Percentiles rank a stretch among this genome's conserved stretches.
Conservation (phyloP, 148 eudicot species). For the Chenopodium album region DNA sequence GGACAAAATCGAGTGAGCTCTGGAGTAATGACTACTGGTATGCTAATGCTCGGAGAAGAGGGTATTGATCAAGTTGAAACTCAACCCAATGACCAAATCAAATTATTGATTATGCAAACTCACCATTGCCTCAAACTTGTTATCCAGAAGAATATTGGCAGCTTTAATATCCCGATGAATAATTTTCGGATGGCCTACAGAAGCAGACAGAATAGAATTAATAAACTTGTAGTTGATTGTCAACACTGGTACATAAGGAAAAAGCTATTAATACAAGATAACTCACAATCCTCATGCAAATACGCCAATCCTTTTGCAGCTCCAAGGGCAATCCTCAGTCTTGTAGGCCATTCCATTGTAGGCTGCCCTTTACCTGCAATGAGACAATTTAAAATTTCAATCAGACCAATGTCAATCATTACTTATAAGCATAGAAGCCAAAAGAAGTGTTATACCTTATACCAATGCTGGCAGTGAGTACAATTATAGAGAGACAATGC, state of each 20-base stretch:
- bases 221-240: background rate
- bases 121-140: slow-evolving; percentile 94
- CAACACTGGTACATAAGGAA: background rate
- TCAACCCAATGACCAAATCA: background rate
- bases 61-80: background rate
- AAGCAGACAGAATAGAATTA: slow-evolving; percentile 15
- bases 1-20: background rate
- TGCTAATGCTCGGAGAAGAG: slow-evolving; percentile 1
- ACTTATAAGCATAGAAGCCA: slow-evolving; percentile 4
- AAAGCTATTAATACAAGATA: background rate
- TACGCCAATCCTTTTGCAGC: slow-evolving; percentile 84
- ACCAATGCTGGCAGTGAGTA: background rate
- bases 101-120: slow-evolving; percentile 15
- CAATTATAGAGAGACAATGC: background rate
- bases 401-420: slow-evolving; percentile 12
- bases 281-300: slow-evolving; percentile 80
- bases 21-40: background rate
- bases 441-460: background rate
- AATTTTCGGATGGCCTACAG: slow-evolving; percentile 93
- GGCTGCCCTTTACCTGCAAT: slow-evolving; percentile 59
- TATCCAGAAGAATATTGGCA: slow-evolving; percentile 85
- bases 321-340: slow-evolving; percentile 73
- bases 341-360: slow-evolving; percentile 59
- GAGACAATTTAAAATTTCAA: slow-evolving; percentile 11
- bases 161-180: slow-evolving; percentile 96